Conservation (phyloP, 257 asterid species). For the Solanum sparsipilum region DNA sequence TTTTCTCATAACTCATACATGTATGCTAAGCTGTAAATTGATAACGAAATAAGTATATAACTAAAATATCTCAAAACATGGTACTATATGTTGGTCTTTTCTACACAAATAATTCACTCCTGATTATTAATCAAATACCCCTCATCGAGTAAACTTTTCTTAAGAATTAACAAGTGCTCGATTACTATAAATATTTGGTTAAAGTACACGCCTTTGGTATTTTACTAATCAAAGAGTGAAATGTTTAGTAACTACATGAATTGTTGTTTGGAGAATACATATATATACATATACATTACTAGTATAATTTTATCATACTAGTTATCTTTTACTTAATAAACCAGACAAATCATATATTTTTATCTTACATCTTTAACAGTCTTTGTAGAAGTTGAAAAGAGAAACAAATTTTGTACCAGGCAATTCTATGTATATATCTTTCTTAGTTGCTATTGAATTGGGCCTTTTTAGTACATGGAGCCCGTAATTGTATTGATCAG, state of each 20-base stretch:
- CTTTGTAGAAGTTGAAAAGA: neutral
- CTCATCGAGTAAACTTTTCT: too few relatives aligned
- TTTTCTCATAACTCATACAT: too few relatives aligned
- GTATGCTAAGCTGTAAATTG: too few relatives aligned
- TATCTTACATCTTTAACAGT: too few relatives aligned
- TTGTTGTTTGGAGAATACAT: neutral
- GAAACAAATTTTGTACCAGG: neutral
- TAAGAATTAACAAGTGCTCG: too few relatives aligned
- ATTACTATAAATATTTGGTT: neutral
- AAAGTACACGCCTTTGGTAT: neutral
- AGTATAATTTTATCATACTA: too few relatives aligned
- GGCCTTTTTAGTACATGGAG: neutral
- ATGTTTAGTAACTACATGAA: neutral
- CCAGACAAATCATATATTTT: too few relatives aligned
- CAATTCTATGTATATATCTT: neutral
- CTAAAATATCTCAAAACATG: neutral
- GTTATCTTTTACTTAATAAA: too few relatives aligned
- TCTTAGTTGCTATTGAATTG: neutral
- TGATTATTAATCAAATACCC: neutral
- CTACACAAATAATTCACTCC: too few relatives aligned
- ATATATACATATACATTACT: too few relatives aligned
- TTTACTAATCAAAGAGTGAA: neutral
- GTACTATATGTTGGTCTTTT: too few relatives aligned
- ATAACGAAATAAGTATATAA: too few relatives aligned
- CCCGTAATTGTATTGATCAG: neutral